phyloP scores from a whole-genome alignment of 495 filamentous ascomycete species.

The Hypoxylon perforatum region DNA sequence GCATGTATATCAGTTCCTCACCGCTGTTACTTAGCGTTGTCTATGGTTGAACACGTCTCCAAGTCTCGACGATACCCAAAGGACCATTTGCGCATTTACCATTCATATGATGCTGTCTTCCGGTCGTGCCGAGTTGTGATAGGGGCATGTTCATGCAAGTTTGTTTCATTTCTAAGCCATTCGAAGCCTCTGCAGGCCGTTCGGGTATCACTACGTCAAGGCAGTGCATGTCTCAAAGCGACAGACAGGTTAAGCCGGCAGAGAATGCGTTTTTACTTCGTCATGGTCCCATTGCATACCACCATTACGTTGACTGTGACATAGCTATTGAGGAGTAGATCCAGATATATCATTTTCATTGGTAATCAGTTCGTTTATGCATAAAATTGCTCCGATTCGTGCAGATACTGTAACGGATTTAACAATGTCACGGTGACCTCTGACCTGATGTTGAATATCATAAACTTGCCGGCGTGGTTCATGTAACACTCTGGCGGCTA shows the following conservation, averaged over 20 bases:
- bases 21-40: slow-evolving; percentile 3
- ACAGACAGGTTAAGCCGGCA: background rate
- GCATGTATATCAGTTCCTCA: slow-evolving; percentile 1
- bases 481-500: background rate
- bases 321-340: slow-evolving; percentile 1
- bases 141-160: background rate
- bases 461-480: slow-evolving; percentile 4
- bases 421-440: background rate
- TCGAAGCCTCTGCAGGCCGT: background rate
- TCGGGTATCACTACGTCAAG: background rate
- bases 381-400: background rate
- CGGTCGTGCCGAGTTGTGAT: background rate
- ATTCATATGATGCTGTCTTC: background rate
- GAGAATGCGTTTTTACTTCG: background rate
- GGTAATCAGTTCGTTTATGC: background rate
- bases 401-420: slow-evolving; percentile 4
- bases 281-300: background rate
- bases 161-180: background rate
- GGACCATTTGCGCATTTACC: background rate
- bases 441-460: background rate
- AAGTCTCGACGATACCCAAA: background rate
- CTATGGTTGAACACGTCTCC: background rate
- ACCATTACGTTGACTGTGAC: background rate
- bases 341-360: background rate
- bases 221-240: background rate